phyloP scores from a whole-genome alignment of 768 basidiomycete genomes.

The Hericium erinaceus region DNA sequence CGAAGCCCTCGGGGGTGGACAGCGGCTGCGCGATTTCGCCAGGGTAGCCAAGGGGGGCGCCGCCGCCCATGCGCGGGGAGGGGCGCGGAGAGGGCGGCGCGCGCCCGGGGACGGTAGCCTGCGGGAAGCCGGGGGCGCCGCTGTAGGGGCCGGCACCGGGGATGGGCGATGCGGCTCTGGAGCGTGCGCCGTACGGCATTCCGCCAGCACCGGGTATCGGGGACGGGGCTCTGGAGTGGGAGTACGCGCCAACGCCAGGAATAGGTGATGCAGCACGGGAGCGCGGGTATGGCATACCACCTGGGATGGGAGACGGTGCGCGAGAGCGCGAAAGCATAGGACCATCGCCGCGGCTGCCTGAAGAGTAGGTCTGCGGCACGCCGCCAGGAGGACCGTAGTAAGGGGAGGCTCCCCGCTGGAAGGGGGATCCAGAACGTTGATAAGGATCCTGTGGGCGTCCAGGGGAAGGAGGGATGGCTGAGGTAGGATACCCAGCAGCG shows the following conservation, averaged over 20 bases:
- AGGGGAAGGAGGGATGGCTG: constrained; percentile 1
- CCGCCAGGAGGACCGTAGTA: constrained; percentile 28
- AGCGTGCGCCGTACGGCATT: not conserved
- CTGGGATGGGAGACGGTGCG: constrained; percentile 47
- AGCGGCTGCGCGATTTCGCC: constrained; percentile 18
- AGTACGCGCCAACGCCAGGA: constrained; percentile 7
- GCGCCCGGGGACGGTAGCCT: constrained; percentile 3
- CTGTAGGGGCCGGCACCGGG: constrained; percentile 8
- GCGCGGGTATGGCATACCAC: constrained; percentile 17
- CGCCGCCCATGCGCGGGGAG: constrained; percentile 8
- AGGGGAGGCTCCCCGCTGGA: constrained; percentile 23
- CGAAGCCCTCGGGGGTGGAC: constrained; percentile 60
- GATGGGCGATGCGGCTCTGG: constrained; percentile 1
- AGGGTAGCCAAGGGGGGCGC: not conserved
- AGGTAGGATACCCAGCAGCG: constrained; percentile 3
- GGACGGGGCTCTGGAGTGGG: constrained; percentile 11
- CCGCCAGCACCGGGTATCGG: constrained; percentile 4
- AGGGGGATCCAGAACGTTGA: constrained; percentile 25
- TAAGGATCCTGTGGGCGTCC: constrained; percentile 6
- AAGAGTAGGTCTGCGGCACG: not conserved
- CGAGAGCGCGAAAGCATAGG: constrained; percentile 30
- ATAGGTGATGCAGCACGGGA: constrained; percentile 12
- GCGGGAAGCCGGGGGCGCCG: constrained; percentile 5
- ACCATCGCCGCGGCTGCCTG: constrained; percentile 28
- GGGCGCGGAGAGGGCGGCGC: constrained; percentile 6